Evolutionary conservation across 108 stramenopile species (phyloP), one percentile per base, ranked within the genome.

Genomic region (Cyclotella sp.): DNA sequence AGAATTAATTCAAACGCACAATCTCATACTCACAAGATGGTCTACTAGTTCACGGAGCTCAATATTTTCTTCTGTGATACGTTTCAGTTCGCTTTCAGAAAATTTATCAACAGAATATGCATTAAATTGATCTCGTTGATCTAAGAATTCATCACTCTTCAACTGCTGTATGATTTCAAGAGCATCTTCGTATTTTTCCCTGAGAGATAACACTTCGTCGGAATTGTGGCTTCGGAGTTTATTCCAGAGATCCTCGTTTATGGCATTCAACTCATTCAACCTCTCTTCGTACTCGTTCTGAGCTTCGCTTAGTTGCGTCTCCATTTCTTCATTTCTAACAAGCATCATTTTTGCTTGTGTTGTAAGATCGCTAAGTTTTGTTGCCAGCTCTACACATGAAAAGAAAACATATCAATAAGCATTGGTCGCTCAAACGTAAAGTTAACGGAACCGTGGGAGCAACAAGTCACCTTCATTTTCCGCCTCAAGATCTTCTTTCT

Each of bases 301-400:
- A 27, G 61, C 46, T 47, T 79, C 71, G 26, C 55, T 55, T 29
- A 79, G 22, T 42, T 59, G 63, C 49, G 63, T 72, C 46, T 79
- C 78, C 59, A 79, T 63, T 58, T 72, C 63, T 61, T 79, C 78
- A 41, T 79, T 79, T 27, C 71, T 58, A 15, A 72, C 26, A 18
- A 79, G 71, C 78, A 79, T 79, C 27, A 51, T 73, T 58, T 79
- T 79, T n/a, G 78, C 78, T 66, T 79, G 78, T 9, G 47, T 43
- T 14, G 78, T 79, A n/a, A 71, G 77, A 29, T 71, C 77, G 54
- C 59, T 22, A 18, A 78, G 60, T 21, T 63, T 63, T 19, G 61
- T 19, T 12, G 61, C 61, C 28, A 63, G 34, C 34, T 63, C 61
- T 58, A 14, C 1, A 58, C 12, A 27, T 13, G 21, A 21, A 58